These are phyloP conservation scores for Suhomyces atakaporum DNA, from an alignment of 1,139 yeast genomes.

Conservation along the genomic window DNA sequence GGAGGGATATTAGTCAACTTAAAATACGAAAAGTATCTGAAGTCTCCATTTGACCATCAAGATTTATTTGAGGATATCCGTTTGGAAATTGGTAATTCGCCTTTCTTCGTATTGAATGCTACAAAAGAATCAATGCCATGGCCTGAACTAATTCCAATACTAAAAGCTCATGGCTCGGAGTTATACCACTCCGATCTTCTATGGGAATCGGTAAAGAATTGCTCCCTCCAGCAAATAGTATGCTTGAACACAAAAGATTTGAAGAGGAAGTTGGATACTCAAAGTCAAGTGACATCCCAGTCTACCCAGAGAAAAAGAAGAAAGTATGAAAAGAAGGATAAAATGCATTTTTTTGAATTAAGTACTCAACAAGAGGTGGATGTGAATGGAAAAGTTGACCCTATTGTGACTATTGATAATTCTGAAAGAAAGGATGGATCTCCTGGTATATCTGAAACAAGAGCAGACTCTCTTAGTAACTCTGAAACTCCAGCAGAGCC, in stretches of 20 bases:
- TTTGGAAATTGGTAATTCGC: background rate
- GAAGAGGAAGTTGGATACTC: conserved; percentile 7
- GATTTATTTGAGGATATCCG: conserved; percentile 9
- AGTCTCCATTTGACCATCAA: conserved; percentile 1
- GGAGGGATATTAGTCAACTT: conserved; percentile 11
- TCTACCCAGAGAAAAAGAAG: conserved; percentile 28
- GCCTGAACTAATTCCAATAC: background rate
- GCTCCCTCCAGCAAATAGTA: conserved; percentile 3
- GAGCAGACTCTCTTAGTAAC: too few relatives aligned
- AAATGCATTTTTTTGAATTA: conserved; percentile 38
- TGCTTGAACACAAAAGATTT: conserved; percentile 1
- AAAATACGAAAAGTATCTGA: conserved; percentile 1
- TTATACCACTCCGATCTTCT: conserved; percentile 7
- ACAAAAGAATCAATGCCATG: background rate
- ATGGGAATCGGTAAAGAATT: conserved; percentile 8
- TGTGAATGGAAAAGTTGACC: too few relatives aligned
- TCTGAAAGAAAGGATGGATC: too few relatives aligned
- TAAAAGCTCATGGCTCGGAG: background rate
- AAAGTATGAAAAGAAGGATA: conserved; percentile 34
- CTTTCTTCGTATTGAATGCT: conserved; percentile 2
- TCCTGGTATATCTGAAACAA: too few relatives aligned
- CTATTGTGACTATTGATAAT: too few relatives aligned
- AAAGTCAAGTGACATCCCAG: conserved; percentile 8
- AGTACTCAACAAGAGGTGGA: too few relatives aligned
- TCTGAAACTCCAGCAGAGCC: too few relatives aligned